Percentiles rank a stretch among this genome's conserved stretches.
Conservation (phyloP, 1,284 basidiomycete species). For the Irpex lacteus region DNA sequence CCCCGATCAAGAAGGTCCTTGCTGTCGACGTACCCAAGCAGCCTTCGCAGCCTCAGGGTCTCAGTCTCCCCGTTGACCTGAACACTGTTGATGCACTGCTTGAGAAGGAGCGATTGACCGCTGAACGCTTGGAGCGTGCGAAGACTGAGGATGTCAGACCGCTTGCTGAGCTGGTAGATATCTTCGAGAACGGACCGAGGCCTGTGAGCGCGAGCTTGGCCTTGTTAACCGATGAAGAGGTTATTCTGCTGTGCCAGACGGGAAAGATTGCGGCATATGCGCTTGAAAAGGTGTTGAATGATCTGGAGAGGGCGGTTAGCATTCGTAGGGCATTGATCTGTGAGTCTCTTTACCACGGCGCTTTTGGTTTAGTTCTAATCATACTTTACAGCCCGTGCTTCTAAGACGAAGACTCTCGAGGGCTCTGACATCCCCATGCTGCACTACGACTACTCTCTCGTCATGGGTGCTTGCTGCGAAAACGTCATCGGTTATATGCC, state of each 20-base stretch:
- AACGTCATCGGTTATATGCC: slow-evolving; percentile 99
- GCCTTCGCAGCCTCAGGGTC: slow-evolving; percentile 12
- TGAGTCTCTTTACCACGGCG: slow-evolving; percentile 38
- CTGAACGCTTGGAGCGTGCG: slow-evolving; percentile 7
- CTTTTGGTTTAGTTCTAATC: slow-evolving; percentile 1
- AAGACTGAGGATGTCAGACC: slow-evolving; percentile 37
- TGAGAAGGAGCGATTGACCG: slow-evolving; percentile 22
- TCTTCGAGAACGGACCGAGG: slow-evolving; percentile 83
- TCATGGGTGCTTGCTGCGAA: slow-evolving; percentile 98
- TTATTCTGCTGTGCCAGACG: slow-evolving; percentile 85
- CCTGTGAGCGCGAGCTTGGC: slow-evolving; percentile 53
- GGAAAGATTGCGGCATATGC: slow-evolving; percentile 95
- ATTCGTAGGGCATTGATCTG: slow-evolving; percentile 90
- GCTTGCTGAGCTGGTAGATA: slow-evolving; percentile 81
- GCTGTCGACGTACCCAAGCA: slow-evolving; percentile 9
- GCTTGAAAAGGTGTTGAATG: slow-evolving; percentile 89
- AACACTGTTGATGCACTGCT: slow-evolving; percentile 35
- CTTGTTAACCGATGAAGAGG: slow-evolving; percentile 88
- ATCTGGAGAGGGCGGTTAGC: slow-evolving; percentile 84
- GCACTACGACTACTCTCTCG: slow-evolving; percentile 91
- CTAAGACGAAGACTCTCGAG: slow-evolving; percentile 85
- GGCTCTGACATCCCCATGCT: slow-evolving; percentile 79
- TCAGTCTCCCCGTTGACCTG: slow-evolving; percentile 29
- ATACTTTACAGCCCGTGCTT: slow-evolving; percentile 69
- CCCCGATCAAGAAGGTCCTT: slow-evolving; percentile 9